phyloP scores from a whole-genome alignment of 345 rosid species.

The Brassica nigra region DNA sequence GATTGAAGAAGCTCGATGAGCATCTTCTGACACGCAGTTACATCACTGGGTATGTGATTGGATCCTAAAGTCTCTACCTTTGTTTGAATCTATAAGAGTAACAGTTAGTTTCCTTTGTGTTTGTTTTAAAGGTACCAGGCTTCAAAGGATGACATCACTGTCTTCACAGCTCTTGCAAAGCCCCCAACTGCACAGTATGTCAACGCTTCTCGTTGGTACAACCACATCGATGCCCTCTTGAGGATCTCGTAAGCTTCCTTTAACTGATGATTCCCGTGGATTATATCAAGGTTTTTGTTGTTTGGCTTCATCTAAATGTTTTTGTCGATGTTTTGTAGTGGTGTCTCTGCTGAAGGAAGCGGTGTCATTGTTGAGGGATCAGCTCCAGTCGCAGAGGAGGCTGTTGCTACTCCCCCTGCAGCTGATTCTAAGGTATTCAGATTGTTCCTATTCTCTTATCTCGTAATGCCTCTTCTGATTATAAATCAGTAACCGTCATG shows the following conservation, averaged over 20 bases:
- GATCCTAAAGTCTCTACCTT: not conserved
- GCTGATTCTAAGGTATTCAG: conserved; percentile 62
- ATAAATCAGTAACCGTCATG: not conserved
- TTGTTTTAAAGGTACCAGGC: conserved; percentile 68
- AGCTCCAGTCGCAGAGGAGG: conserved; percentile 53
- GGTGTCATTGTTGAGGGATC: conserved; percentile 72
- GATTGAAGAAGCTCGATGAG: conserved; percentile 79
- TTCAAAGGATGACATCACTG: conserved; percentile 84
- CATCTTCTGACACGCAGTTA: conserved; percentile 88
- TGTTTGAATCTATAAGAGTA: not conserved
- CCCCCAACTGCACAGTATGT: conserved; percentile 66
- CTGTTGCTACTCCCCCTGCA: conserved; percentile 80
- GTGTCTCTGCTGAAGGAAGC: conserved; percentile 77
- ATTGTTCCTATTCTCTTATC: not conserved
- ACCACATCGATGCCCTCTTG: conserved; percentile 81
- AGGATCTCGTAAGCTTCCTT: conserved; percentile 80
- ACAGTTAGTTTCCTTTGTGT: not conserved
- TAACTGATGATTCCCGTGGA: too few species aligned
- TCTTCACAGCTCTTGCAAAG: conserved; percentile 44
- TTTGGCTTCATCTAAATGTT: not conserved
- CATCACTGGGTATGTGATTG: conserved; percentile 55
- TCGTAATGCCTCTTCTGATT: not conserved
- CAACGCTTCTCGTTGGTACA: conserved; percentile 74
- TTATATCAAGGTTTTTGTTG: not conserved
- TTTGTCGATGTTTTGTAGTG: conserved; percentile 43